Base-by-base conservation (phyloP, 257 asterid genomes). In the Ligustrum vulgare region DNA sequence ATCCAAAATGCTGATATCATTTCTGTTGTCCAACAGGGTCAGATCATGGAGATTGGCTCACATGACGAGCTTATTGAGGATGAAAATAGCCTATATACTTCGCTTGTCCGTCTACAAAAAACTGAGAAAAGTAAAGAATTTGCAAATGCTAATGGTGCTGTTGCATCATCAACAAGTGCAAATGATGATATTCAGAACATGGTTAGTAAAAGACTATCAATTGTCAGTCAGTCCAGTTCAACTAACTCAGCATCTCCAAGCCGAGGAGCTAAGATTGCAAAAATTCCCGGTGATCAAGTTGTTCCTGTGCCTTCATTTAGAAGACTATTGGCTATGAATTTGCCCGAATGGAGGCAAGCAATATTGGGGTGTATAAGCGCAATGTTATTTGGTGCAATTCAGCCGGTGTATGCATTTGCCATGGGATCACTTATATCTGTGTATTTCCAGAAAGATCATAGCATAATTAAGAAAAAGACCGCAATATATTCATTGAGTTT, bases 291-390 rank as follows among this genome's bases (percentile, higher is more conserved):
- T 5, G 91, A 89, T 63, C 89, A 93, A 69, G 89, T 75, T 10
- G 75, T 84, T 31, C 79, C 80, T 0, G 83, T 83, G 1, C 98
- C 98, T 4, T 94, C 99, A 0, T 89, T 94, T 58, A 78, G 82
- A 70, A 79, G 98, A 66, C 54, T 94, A 10, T 71, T 94, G 13
- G 96, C 96, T 1, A 89, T 92, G 99, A 94, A 94, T 81, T 56
- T 78, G 70, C 98, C 99, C 1, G 99, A 94, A 67, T 94, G 98
- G 99, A 91, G 79, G 80, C 89, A 94, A 45, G 99, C 96, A 10
- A 56, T 66, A 1, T 20, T 80, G 4, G 99, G 99, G 35, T 84
- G 90, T n/a, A 72, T 75, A 2, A 77, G 89, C 20, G 99, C 98
- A 2, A 70, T 85, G 62, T 15, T 94, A 7, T 91, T 92, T 56